Conservation (phyloP, 768 basidiomycete species). For the Leccinum subgranulosum region DNA sequence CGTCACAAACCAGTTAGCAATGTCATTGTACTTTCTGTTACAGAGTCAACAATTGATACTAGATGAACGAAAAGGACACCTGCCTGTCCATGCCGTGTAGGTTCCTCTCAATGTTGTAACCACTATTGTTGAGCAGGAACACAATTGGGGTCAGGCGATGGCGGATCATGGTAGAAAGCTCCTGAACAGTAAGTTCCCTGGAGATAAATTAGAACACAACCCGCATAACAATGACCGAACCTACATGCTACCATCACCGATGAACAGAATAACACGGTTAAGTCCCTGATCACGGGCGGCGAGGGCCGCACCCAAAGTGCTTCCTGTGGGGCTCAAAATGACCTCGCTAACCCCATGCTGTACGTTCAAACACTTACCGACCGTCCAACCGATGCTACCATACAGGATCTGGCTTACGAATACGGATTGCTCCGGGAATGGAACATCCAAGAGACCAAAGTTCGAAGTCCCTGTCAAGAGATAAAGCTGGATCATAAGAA, state of each 20-base stretch:
- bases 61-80: neutral
- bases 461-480: constrained; percentile 57
- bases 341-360: neutral
- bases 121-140: constrained; percentile 77
- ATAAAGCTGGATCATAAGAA: neutral
- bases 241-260: constrained; percentile 81
- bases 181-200: constrained; percentile 79
- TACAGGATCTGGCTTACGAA: constrained; percentile 80
- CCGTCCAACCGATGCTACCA: constrained; percentile 91
- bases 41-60: neutral
- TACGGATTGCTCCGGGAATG: constrained; percentile 65
- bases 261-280: constrained; percentile 75
- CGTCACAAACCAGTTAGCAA: constrained; percentile 58
- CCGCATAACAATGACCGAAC: constrained; percentile 21
- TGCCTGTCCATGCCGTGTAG: constrained; percentile 63
- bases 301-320: constrained; percentile 73
- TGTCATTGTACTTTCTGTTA: constrained; percentile 79
- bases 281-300: constrained; percentile 65
- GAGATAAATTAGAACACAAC: constrained; percentile 4
- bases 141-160: constrained; percentile 74
- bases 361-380: constrained; percentile 44
- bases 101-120: constrained; percentile 85
- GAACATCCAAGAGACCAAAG: constrained; percentile 83
- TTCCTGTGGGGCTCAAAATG: constrained; percentile 35
- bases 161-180: constrained; percentile 80